Evolutionary conservation across 306 rosid genomes (phyloP).

Genomic region (Castanospermum australe): DNA sequence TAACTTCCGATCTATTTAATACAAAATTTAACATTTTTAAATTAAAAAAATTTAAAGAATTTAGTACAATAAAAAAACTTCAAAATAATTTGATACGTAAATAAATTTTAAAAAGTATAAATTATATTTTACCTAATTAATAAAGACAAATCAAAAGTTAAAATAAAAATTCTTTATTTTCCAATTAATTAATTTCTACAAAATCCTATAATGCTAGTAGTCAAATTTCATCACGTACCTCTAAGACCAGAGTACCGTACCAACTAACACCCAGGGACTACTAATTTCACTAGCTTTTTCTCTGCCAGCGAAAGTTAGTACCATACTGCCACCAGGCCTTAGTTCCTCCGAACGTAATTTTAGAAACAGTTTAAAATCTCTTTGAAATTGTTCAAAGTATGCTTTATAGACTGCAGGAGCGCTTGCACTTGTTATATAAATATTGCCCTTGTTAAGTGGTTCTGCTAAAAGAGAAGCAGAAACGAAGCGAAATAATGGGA

Average conservation of each 20-base stretch:
- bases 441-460: conserved; percentile 16
- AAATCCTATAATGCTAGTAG: no score
- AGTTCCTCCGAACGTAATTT: conserved; percentile 40
- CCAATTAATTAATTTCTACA: no score
- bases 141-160: no score
- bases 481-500: neutral
- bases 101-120: no score
- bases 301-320: conserved; percentile 39
- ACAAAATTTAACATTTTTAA: no score
- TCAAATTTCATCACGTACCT: neutral
- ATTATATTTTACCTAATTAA: no score
- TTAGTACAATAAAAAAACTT: no score
- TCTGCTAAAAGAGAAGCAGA: neutral
- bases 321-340: conserved; percentile 37
- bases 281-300: neutral
- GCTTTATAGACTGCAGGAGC: conserved; percentile 26
- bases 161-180: no score
- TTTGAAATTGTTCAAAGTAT: conserved; percentile 38
- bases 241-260: conserved; percentile 20
- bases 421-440: conserved; percentile 28
- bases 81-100: no score
- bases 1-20: no score
- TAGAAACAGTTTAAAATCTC: conserved; percentile 39
- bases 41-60: no score
- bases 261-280: conserved; percentile 21